phyloP scores from a whole-genome alignment of 306 rosid species.

The Gastrolobium bilobum region DNA sequence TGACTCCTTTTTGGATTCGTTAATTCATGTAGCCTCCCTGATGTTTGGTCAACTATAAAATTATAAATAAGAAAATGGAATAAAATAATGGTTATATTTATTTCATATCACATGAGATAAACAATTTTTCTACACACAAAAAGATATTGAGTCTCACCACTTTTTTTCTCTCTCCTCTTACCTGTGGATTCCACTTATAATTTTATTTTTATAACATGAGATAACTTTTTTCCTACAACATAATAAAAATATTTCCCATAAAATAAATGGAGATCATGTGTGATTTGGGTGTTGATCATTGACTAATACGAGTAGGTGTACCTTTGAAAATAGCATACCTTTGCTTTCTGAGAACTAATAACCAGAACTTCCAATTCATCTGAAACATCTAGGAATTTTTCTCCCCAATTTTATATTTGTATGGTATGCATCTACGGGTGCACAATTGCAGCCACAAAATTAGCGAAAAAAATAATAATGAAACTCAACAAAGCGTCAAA shows the following conservation, averaged over 20 bases:
- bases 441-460: slow-evolving; percentile 37
- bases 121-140: too few relatives aligned
- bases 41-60: slow-evolving; percentile 29
- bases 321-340: slow-evolving; percentile 94
- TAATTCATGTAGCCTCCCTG: slow-evolving; percentile 97
- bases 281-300: slow-evolving; percentile 11
- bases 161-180: too few relatives aligned
- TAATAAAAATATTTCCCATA: too few relatives aligned
- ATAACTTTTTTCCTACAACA: too few relatives aligned
- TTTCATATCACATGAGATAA: too few relatives aligned
- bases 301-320: slow-evolving; percentile 35
- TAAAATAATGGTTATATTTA: too few relatives aligned
- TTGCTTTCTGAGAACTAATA: slow-evolving; percentile 88
- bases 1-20: slow-evolving; percentile 87
- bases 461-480: background rate
- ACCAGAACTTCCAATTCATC: slow-evolving; percentile 82
- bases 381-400: slow-evolving; percentile 45
- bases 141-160: too few relatives aligned
- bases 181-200: too few relatives aligned
- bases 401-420: slow-evolving; percentile 60
- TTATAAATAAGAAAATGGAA: background rate
- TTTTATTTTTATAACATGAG: too few relatives aligned
- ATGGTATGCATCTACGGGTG: slow-evolving; percentile 88
- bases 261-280: background rate
- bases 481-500: slow-evolving; percentile 16